These are phyloP conservation scores for Magnaporthales sp. DNA, from an alignment of 2,329 filamentous ascomycete species.

Conservation along the genomic window DNA sequence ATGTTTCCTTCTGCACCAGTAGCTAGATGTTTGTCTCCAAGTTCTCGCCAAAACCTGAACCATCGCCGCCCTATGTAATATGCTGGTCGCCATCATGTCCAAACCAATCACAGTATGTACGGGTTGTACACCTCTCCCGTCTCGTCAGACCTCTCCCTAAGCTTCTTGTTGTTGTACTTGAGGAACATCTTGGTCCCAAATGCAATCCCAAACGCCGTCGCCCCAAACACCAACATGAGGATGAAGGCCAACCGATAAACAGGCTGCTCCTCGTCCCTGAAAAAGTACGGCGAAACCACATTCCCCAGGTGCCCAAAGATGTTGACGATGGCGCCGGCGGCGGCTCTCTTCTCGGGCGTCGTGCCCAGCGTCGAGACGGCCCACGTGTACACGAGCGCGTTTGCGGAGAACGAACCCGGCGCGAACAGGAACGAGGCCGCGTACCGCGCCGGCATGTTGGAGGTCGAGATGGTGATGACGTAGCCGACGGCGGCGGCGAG, in stretches of 20 bases:
- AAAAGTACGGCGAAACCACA: slow-evolving; percentile 31
- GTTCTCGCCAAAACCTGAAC: no score
- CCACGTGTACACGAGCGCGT: slow-evolving; percentile 26
- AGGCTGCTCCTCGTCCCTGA: slow-evolving; percentile 18
- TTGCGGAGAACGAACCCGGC: slow-evolving; percentile 22
- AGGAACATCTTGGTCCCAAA: slow-evolving; percentile 1
- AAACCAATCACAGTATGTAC: background rate
- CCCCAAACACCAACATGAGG: background rate
- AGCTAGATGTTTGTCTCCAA: no score
- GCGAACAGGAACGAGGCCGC: slow-evolving; percentile 32
- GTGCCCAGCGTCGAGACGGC: slow-evolving; percentile 21
- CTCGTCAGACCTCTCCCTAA: background rate
- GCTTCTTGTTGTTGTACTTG: background rate
- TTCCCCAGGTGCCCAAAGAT: slow-evolving; percentile 27
- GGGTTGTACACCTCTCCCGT: slow-evolving; percentile 3
- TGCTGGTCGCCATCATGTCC: no score
- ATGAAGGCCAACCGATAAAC: slow-evolving; percentile 12
- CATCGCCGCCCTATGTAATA: no score
- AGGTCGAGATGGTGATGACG: slow-evolving; percentile 1
- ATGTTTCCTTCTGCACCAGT: no score
- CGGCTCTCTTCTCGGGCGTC: slow-evolving; percentile 29
- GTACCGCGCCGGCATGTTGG: slow-evolving; percentile 1
- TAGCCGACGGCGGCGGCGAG: background rate
- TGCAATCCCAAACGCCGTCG: background rate
- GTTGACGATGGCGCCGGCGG: slow-evolving; percentile 25